phyloP scores from a whole-genome alignment of 2,329 filamentous ascomycete genomes.

The Teratosphaeria viscida region DNA sequence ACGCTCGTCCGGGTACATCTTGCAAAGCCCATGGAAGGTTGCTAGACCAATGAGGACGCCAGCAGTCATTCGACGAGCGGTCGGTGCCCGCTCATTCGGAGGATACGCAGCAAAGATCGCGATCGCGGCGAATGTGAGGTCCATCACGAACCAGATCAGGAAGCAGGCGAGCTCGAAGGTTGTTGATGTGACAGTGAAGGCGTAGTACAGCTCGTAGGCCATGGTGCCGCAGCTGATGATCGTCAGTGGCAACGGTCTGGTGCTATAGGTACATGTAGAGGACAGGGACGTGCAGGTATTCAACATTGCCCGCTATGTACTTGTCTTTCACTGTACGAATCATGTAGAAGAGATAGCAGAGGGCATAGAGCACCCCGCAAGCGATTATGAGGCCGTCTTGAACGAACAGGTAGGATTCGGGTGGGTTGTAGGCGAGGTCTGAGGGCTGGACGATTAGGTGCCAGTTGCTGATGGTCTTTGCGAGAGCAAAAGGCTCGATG shows the following conservation, averaged over 20 bases:
- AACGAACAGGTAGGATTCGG: constrained; percentile 31
- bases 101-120: constrained; percentile 24
- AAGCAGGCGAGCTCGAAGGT: constrained; percentile 27
- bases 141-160: constrained; percentile 29
- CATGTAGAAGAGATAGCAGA: constrained; percentile 33
- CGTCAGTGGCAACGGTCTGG: neutral
- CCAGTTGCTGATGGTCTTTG: constrained; percentile 24
- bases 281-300: constrained; percentile 11
- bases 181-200: constrained; percentile 26
- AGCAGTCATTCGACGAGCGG: constrained; percentile 10
- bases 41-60: constrained; percentile 21
- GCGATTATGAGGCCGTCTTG: constrained; percentile 32
- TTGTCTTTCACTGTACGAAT: constrained; percentile 28
- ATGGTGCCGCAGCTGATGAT: constrained; percentile 16
- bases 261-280: neutral
- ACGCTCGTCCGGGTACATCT: constrained; percentile 28
- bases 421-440: constrained; percentile 31
- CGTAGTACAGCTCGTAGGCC: constrained; percentile 33
- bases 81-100: constrained; percentile 8
- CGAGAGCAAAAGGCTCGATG: constrained; percentile 23
- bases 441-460: constrained; percentile 44
- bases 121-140: constrained; percentile 26
- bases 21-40: constrained; percentile 20
- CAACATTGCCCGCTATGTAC: constrained; percentile 23
- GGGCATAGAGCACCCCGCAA: constrained; percentile 30